Percentiles rank a stretch among this genome's conserved stretches.
Evolutionary conservation across 1,284 basidiomycete species (phyloP).

Genomic region (Ustilago nuda): DNA sequence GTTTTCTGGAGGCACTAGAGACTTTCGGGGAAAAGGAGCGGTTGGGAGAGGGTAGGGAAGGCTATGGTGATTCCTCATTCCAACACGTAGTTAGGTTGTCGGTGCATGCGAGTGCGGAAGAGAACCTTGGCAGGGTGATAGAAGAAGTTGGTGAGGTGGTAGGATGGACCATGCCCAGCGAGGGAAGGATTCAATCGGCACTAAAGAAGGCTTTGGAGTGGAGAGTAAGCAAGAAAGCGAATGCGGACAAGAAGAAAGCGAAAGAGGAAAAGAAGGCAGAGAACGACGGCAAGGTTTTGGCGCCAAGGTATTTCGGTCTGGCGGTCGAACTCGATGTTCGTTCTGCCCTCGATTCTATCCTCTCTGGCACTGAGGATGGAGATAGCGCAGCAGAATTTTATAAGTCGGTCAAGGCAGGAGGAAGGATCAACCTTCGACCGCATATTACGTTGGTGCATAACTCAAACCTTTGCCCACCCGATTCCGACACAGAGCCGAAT

Average conservation of each 20-base stretch:
- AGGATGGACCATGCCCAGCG: conserved; percentile 26
- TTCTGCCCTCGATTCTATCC: conserved; percentile 15
- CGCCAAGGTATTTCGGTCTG: conserved; percentile 57
- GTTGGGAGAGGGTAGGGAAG: conserved; percentile 60
- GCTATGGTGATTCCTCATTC: conserved; percentile 73
- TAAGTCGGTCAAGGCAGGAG: conserved; percentile 58
- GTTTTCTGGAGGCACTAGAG: conserved; percentile 76
- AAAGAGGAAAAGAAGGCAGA: conserved; percentile 2
- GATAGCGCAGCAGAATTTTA: conserved; percentile 24
- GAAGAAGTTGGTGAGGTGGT: conserved; percentile 23
- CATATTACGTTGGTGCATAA: conserved; percentile 88
- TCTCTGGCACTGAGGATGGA: background rate
- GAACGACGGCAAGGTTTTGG: background rate
- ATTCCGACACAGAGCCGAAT: background rate
- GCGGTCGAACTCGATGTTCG: conserved; percentile 50
- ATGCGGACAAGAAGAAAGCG: background rate
- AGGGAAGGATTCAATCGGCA: conserved; percentile 23
- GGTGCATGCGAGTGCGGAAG: conserved; percentile 71
- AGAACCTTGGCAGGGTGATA: conserved; percentile 34
- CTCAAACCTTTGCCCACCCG: conserved; percentile 11
- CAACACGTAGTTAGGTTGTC: conserved; percentile 78
- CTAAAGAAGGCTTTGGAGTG: conserved; percentile 30
- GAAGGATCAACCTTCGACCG: conserved; percentile 75
- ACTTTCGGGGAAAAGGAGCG: conserved; percentile 73
- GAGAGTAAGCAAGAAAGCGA: conserved; percentile 24